Percentiles rank a stretch among this genome's conserved stretches.
Conservation (phyloP, 2,329 filamentous ascomycete genomes). For the Monosporascus sp. region DNA sequence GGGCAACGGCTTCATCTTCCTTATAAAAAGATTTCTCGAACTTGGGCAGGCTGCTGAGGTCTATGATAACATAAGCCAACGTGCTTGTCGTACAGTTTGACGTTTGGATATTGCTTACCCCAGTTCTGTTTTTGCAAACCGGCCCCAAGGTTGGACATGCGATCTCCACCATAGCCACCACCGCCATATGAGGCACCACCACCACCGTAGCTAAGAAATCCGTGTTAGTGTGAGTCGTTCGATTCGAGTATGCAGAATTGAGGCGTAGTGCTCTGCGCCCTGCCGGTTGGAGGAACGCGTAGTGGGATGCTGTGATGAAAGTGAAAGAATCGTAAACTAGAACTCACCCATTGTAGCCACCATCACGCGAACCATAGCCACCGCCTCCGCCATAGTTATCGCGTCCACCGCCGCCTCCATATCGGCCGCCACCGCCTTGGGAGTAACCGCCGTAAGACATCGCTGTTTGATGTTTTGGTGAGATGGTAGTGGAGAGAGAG, state of each 20-base stretch:
- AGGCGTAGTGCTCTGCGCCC: background rate
- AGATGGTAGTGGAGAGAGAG: slow-evolving; percentile 6
- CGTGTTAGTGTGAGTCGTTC: slow-evolving; percentile 33
- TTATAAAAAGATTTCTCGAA: slow-evolving; percentile 99
- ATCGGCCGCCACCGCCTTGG: slow-evolving; percentile 41
- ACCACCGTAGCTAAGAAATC: slow-evolving; percentile 36
- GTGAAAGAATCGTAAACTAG: slow-evolving; percentile 1
- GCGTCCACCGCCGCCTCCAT: slow-evolving; percentile 27
- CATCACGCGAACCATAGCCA: slow-evolving; percentile 36
- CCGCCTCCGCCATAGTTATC: slow-evolving; percentile 21
- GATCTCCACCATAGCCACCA: slow-evolving; percentile 67
- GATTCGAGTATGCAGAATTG: background rate
- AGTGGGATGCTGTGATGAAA: background rate
- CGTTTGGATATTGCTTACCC: slow-evolving; percentile 54
- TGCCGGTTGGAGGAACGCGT: background rate
- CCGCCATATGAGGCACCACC: slow-evolving; percentile 36
- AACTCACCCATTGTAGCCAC: slow-evolving; percentile 31
- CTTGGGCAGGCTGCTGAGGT: slow-evolving; percentile 75
- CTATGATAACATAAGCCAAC: slow-evolving; percentile 41
- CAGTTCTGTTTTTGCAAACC: slow-evolving; percentile 83
- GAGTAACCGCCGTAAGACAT: slow-evolving; percentile 66
- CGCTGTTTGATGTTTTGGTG: slow-evolving; percentile 13
- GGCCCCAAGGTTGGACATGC: slow-evolving; percentile 87
- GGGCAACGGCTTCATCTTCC: slow-evolving; percentile 75
- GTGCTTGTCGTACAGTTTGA: slow-evolving; percentile 18